Evolutionary conservation across 139 green algal genomes (phyloP).

Genomic region (Chlorella sp.): DNA sequence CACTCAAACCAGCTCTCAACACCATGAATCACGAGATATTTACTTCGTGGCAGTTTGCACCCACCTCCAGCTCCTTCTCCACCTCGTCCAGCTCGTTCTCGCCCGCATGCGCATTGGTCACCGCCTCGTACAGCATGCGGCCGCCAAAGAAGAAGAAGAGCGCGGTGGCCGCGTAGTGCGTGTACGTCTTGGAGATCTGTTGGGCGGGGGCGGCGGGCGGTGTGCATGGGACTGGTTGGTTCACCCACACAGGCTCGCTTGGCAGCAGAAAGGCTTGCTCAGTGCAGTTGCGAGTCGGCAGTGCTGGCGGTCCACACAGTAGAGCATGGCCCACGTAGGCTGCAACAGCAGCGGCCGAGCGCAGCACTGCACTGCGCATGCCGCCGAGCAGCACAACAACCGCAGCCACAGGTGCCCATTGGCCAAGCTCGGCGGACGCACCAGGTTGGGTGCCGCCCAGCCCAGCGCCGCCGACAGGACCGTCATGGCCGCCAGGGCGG

Average conservation of each 20-base stretch:
- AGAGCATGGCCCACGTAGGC: no score
- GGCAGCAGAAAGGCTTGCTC: not conserved
- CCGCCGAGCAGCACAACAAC: no score
- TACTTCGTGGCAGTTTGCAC: no score
- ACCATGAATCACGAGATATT: no score
- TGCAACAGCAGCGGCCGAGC: no score
- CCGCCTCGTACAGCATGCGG: slow-evolving; percentile 79
- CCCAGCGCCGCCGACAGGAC: slow-evolving; percentile 87
- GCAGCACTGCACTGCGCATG: no score
- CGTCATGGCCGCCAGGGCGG: slow-evolving; percentile 93
- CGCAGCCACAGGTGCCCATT: no score
- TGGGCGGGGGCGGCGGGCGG: not conserved
- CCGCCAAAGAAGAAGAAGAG: slow-evolving; percentile 95
- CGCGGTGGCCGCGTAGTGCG: slow-evolving; percentile 81
- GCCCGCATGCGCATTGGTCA: slow-evolving; percentile 35
- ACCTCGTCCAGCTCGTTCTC: slow-evolving; percentile 74
- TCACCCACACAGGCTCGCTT: no score
- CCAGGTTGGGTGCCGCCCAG: slow-evolving; percentile 85
- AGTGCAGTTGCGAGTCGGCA: no score
- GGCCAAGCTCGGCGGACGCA: no score
- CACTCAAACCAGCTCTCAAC: not conserved
- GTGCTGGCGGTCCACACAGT: no score
- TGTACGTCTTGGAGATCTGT: slow-evolving; percentile 88
- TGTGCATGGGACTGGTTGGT: no score
- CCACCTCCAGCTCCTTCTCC: slow-evolving; percentile 36